Percentiles rank a stretch among this genome's conserved stretches.
phyloP scores from a whole-genome alignment of 371 early-diverging fungal species.

The Furculomyces boomerangus region DNA sequence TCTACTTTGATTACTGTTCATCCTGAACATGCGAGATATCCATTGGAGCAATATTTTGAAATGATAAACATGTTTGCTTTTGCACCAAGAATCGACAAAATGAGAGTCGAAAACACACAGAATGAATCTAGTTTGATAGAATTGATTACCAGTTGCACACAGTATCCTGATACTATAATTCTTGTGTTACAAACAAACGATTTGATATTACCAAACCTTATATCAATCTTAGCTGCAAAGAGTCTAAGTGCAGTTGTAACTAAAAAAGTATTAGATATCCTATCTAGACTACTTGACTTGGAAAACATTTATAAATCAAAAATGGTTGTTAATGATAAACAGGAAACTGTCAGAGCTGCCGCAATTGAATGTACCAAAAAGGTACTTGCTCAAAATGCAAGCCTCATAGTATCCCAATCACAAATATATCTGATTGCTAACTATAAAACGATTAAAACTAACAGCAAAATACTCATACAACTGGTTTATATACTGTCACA shows the following conservation, averaged over 20 bases:
- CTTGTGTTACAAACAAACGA: not conserved
- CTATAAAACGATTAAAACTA: not conserved
- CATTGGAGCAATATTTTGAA: conserved; percentile 53
- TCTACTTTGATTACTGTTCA: conserved; percentile 49
- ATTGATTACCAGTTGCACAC: conserved; percentile 51
- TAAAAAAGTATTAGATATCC: not conserved
- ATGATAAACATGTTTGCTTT: conserved; percentile 53
- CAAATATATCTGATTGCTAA: not conserved
- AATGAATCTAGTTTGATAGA: conserved; percentile 56
- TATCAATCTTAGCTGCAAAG: not conserved
- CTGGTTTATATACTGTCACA: conserved; percentile 63
- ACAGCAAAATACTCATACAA: conserved; percentile 18
- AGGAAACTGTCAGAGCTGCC: not conserved
- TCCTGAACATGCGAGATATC: conserved; percentile 14
- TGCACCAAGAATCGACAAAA: conserved; percentile 40
- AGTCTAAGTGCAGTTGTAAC: not conserved
- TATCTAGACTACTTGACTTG: not conserved
- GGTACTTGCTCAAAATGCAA: not conserved
- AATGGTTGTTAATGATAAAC: not conserved
- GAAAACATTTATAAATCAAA: not conserved
- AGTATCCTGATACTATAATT: not conserved
- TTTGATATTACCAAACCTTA: not conserved
- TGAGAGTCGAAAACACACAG: conserved; percentile 69
- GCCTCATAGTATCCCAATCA: not conserved
- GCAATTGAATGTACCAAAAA: not conserved